Evolutionary conservation across 208 protist species (phyloP), one percentile per base, ranked within the genome.

Genomic region (Herpetomonas samuelpessoai): DNA sequence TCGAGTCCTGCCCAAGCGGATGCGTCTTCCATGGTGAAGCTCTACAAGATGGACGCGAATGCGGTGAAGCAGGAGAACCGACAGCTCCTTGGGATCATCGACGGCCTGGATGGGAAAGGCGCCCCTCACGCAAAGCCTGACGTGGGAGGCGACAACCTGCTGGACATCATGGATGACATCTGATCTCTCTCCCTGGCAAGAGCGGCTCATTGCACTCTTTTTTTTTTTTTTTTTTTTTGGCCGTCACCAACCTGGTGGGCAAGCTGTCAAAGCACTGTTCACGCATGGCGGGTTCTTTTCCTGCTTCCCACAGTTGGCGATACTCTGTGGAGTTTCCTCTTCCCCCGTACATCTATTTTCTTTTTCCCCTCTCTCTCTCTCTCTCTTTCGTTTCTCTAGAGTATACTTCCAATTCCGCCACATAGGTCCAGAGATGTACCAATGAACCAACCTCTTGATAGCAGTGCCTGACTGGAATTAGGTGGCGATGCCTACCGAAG

Each of bases 131-230:
- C 45, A 16, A 30, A 25, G 41, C 24, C 1, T 6, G 31, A n/a
- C 16, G 50, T 14, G n/a, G 24, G 30, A 29, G 59, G 41, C 2
- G 61, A 25, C 29, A 67, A 88, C 49, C 54, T 95, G 54, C 68
- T 95, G 7, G 85, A 95, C 54, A 74, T 95, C 35, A 91, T 95
- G 88, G 88, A 95, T 51, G 73, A 93, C n/a, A 71, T 82, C 18
- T 95, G 47, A 74, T 6, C 44, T 19, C 22, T 6, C 22, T 48
- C 16, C 44, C 16, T 7, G 22, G 44, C 16, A 22, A 22, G 10
- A 4, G 3, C 10, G 10, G 10, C 22, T 9, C 16, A 6, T 41
- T 6, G 9, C 6, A 18, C 35, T 41, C 9, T 14, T 41, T 14
- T 14, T 54, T 12, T 49, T 3, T 48, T 29, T 6, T 35, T 30